These are phyloP conservation scores for Naumovozyma castellii DNA, from an alignment of 805 yeast species.

Conservation along the genomic window DNA sequence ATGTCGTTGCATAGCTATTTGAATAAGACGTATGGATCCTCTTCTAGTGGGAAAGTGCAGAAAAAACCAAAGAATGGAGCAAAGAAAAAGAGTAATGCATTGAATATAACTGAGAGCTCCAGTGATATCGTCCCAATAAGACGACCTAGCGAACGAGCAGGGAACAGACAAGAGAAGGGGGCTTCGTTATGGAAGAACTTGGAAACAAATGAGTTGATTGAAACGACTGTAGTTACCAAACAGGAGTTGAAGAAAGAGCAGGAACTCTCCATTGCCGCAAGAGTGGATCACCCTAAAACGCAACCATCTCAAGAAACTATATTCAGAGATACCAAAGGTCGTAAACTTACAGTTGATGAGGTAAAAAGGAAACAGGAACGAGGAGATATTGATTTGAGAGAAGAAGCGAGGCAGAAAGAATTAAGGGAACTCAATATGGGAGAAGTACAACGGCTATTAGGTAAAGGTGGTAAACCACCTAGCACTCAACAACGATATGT, in stretches of 20 bases:
- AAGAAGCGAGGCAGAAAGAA: conserved; percentile 24
- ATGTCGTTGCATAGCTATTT: conserved; percentile 43
- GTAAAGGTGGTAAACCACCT: conserved; percentile 8
- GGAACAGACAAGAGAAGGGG: not conserved
- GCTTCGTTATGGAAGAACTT: conserved; percentile 22
- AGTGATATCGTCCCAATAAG: conserved; percentile 7
- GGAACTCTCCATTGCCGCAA: too few species aligned
- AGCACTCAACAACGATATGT: conserved; percentile 6
- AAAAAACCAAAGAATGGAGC: conserved; percentile 23
- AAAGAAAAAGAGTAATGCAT: conserved; percentile 3
- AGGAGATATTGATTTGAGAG: conserved; percentile 22
- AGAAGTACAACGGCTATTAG: conserved; percentile 28
- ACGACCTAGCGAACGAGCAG: not conserved
- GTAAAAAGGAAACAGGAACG: conserved; percentile 21
- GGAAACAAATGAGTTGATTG: conserved; percentile 18
- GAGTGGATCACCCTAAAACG: not conserved
- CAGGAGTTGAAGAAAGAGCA: not conserved
- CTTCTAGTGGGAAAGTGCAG: conserved; percentile 20
- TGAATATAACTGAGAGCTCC: conserved; percentile 14
- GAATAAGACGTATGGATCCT: conserved; percentile 35
- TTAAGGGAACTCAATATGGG: conserved; percentile 33
- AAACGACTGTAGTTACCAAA: conserved; percentile 11
- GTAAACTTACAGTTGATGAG: conserved; percentile 32
- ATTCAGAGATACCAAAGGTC: conserved; percentile 56
- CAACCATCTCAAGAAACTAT: conserved; percentile 30